Conservation (phyloP, 495 filamentous ascomycete genomes). For the Podospora pseudopauciseta region DNA sequence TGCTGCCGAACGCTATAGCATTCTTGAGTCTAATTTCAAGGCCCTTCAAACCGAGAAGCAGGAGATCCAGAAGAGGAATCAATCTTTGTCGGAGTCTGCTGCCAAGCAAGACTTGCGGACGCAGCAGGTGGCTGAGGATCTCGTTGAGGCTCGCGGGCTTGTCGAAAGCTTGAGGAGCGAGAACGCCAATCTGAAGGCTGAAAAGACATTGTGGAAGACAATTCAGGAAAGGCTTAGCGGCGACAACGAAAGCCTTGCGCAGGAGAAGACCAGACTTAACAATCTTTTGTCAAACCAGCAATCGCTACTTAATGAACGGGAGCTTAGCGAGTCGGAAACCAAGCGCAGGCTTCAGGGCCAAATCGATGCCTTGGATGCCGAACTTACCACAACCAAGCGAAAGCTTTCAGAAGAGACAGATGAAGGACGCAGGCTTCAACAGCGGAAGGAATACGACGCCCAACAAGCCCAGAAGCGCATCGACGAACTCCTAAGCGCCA, state of each 20-base stretch:
- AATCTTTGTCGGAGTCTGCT: slow-evolving; percentile 69
- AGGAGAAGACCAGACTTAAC: slow-evolving; percentile 79
- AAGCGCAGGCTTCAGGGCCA: slow-evolving; percentile 71
- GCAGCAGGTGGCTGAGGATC: slow-evolving; percentile 89
- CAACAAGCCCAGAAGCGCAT: slow-evolving; percentile 83
- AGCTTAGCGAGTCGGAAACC: slow-evolving; percentile 76
- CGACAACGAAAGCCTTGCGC: slow-evolving; percentile 77
- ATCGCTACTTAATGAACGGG: slow-evolving; percentile 82
- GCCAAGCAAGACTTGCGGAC: slow-evolving; percentile 85
- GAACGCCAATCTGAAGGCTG: slow-evolving; percentile 86
- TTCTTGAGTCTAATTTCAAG: slow-evolving; percentile 83
- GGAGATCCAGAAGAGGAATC: slow-evolving; percentile 76
- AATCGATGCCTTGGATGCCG: slow-evolving; percentile 71
- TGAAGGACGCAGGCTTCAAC: slow-evolving; percentile 68
- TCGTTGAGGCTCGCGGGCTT: slow-evolving; percentile 77
- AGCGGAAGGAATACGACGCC: slow-evolving; percentile 83
- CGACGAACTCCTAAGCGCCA: slow-evolving; percentile 78
- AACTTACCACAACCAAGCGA: slow-evolving; percentile 72
- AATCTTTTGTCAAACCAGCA: slow-evolving; percentile 74
- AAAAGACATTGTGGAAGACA: slow-evolving; percentile 85
- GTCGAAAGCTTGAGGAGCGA: slow-evolving; percentile 86
- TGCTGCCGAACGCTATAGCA: slow-evolving; percentile 75
- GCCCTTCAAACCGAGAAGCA: slow-evolving; percentile 78
- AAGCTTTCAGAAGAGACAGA: slow-evolving; percentile 82
- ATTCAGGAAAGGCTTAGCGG: slow-evolving; percentile 83